These are phyloP conservation scores for Leishmania turanica DNA, from an alignment of 208 protist genomes.

Conservation along the genomic window DNA sequence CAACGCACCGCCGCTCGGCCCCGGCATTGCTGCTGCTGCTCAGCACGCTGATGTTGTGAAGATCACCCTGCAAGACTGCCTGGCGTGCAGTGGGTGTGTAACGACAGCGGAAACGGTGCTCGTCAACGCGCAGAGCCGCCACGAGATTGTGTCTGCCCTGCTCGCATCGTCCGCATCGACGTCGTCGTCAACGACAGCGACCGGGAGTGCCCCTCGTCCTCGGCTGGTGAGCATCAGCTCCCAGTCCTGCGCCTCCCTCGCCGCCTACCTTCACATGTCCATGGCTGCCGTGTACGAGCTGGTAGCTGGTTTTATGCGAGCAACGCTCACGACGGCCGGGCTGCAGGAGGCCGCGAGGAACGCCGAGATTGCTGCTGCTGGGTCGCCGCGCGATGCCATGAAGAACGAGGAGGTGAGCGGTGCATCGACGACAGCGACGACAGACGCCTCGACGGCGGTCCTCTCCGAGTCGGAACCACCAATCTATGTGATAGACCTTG, in stretches of 20 bases:
- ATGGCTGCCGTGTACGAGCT: slow-evolving; percentile 42
- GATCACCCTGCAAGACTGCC: slow-evolving; percentile 86
- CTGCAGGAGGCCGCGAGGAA: slow-evolving; percentile 3
- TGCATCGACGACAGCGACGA: background rate
- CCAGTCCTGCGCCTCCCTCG: slow-evolving; percentile 92
- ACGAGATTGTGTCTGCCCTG: slow-evolving; percentile 39
- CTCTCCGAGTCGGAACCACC: background rate
- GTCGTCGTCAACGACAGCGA: background rate
- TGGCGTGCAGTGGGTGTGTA: slow-evolving; percentile 96
- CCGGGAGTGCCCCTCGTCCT: slow-evolving; percentile 9
- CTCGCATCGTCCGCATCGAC: background rate
- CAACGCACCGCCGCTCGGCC: background rate
- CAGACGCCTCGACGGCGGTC: background rate
- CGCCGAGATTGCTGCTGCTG: background rate
- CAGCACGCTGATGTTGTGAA: slow-evolving; percentile 50
- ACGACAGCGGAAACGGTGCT: slow-evolving; percentile 98
- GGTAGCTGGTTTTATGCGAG: slow-evolving; percentile 80
- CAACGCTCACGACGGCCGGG: slow-evolving; percentile 1
- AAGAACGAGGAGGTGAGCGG: background rate
- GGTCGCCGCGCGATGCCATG: background rate
- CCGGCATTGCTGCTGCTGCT: background rate
- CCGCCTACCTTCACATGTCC: slow-evolving; percentile 68
- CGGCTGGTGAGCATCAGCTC: slow-evolving; percentile 94
- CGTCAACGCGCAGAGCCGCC: slow-evolving; percentile 77
- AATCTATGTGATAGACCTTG: slow-evolving; percentile 79